Evolutionary conservation across 179 eudicot species (phyloP).

Genomic region (Silene vulgaris): DNA sequence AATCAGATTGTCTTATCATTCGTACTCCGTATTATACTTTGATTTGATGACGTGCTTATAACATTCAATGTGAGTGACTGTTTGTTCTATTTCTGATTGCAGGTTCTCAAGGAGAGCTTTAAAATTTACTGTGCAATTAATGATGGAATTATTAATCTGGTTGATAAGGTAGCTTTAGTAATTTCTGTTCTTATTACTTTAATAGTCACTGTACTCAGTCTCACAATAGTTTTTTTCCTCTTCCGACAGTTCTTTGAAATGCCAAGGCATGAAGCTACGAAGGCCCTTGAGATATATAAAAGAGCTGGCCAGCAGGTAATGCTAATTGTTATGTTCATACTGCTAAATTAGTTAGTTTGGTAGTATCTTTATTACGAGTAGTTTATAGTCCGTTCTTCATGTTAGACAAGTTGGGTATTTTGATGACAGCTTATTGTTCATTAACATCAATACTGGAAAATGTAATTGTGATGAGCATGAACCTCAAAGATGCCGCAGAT

Average conservation of each 20-base stretch:
- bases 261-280: conserved; percentile 63
- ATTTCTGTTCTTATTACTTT: neutral
- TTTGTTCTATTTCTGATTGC: neutral
- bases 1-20: neutral
- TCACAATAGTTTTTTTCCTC: neutral
- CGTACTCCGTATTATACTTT: neutral
- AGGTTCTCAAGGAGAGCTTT: conserved; percentile 54
- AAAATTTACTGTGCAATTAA: conserved; percentile 40
- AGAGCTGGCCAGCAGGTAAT: conserved; percentile 85
- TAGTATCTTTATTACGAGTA: neutral
- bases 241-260: neutral
- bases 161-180: conserved; percentile 58
- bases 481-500: conserved; percentile 54
- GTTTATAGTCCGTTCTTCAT: neutral
- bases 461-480: conserved; percentile 14
- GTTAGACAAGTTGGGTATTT: neutral
- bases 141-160: conserved; percentile 94
- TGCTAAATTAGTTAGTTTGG: neutral
- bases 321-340: neutral
- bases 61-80: neutral
- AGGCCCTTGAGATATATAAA: conserved; percentile 47
- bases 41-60: neutral
- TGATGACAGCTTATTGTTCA: neutral
- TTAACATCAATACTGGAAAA: neutral
- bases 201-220: neutral